Evolutionary conservation across 2,329 filamentous ascomycete genomes (phyloP), one percentile per base, ranked within the genome.

Genomic region (Madurella mycetomatis): DNA sequence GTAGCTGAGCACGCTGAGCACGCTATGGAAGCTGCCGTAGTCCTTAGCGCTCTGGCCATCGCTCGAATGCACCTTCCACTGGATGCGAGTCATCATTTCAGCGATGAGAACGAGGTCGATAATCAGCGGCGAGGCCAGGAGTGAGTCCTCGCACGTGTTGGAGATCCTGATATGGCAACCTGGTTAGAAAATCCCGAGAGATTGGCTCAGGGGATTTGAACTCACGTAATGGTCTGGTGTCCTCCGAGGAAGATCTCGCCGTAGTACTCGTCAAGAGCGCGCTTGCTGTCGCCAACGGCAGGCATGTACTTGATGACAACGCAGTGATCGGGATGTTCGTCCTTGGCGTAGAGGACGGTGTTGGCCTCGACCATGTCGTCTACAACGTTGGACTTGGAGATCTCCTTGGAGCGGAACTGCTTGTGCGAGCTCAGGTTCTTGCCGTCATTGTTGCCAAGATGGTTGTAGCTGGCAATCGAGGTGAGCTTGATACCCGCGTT

Each of bases 251-350:
- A 99, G 75, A 99, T 97, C 81, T 99, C 92, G 53, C 91, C 94
- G 65, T 96, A 96, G 83, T 99, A 99, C 81, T 99, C 94, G 68
- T 99, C 94, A 51, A 99, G 82, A 51, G 94, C 94, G 70, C 94
- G 91, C 85, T 99, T 99, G 83, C 96, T 95, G 77, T 99, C 94
- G 59, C 94, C 94, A 47, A 99, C 94, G 60, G 92, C 90, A 37
- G 94, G 94, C 92, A 99, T 96, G 80, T 99, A 99, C 84, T 99
- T 99, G 85, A 99, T 99, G 65, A 99, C 94, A 56, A 99, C 94
- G 56, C 90, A 95, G 79, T 99, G 94, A 71, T 99, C 92, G 2
- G 94, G 94, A 73, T 97, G 92, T 77, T 99, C 94, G 64, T 86
- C 91, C 67, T 89, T 79, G 74, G 87, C 84, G 80, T 99, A 99